phyloP scores from a whole-genome alignment of 1,284 basidiomycete species.

The Trichosporon sp. region DNA sequence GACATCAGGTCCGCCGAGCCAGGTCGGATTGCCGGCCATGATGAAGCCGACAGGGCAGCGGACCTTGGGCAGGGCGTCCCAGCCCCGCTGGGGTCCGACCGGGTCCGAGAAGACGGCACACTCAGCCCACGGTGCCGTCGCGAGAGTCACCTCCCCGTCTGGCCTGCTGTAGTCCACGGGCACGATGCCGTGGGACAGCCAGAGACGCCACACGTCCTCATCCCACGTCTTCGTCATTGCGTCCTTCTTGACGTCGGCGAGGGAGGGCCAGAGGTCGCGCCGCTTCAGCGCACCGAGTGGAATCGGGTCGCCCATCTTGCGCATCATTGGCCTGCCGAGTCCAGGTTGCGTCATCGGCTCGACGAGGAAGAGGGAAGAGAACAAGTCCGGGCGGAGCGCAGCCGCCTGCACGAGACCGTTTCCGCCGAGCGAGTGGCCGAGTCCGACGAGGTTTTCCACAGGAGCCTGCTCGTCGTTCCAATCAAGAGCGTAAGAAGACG shows the following conservation, averaged over 20 bases:
- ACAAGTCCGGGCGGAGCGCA: constrained; percentile 66
- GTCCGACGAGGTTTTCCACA: constrained; percentile 57
- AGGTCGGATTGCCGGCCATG: constrained; percentile 30
- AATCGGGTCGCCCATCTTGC: constrained; percentile 16
- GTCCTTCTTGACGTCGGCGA: constrained; percentile 63
- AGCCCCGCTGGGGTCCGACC: constrained; percentile 38
- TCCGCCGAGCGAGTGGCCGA: constrained; percentile 83
- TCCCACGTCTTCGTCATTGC: constrained; percentile 57
- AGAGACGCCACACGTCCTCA: constrained; percentile 63
- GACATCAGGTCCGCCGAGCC: constrained; percentile 38
- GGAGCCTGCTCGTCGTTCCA: constrained; percentile 19
- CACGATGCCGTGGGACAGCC: constrained; percentile 69
- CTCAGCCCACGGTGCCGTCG: constrained; percentile 47
- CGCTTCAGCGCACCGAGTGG: constrained; percentile 63
- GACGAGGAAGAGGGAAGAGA: constrained; percentile 71
- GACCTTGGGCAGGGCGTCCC: constrained; percentile 43
- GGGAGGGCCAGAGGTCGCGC: constrained; percentile 64
- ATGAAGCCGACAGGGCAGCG: constrained; percentile 41
- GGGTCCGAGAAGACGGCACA: constrained; percentile 45
- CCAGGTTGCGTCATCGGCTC: constrained; percentile 67
- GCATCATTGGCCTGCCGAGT: background rate
- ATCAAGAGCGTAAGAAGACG: constrained; percentile 24
- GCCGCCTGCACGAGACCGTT: constrained; percentile 67
- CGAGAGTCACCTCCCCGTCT: constrained; percentile 37
- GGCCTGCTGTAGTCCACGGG: constrained; percentile 34